phyloP scores from a whole-genome alignment of 1,139 yeast genomes.

The Lodderomyces theae region DNA sequence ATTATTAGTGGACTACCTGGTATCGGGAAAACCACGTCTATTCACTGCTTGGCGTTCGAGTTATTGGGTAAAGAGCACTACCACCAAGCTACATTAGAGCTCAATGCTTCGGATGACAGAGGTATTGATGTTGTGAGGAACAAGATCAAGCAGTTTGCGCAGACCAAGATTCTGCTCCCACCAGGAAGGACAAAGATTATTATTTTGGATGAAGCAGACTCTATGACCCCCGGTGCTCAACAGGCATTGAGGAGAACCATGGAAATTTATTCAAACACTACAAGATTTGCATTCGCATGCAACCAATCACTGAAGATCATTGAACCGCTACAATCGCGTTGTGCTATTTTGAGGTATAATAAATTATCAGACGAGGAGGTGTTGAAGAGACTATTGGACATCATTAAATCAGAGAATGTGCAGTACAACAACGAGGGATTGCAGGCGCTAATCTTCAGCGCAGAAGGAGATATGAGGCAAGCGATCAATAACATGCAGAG shows the following conservation, averaged over 20 bases:
- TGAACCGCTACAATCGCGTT: conserved; percentile 94
- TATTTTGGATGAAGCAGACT: conserved; percentile 92
- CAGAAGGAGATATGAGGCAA: conserved; percentile 99
- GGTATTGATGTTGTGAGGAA: conserved; percentile 50
- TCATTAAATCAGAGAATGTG: conserved; percentile 68
- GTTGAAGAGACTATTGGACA: conserved; percentile 68
- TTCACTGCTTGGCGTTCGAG: conserved; percentile 86
- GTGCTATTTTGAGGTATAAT: conserved; percentile 87
- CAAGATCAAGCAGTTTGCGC: conserved; percentile 54
- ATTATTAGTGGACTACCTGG: conserved; percentile 95
- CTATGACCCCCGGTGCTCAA: conserved; percentile 99
- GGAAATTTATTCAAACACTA: conserved; percentile 92
- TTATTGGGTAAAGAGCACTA: conserved; percentile 67
- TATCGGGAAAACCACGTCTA: conserved; percentile 93
- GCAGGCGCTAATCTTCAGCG: conserved; percentile 91
- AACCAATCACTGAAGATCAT: conserved; percentile 91
- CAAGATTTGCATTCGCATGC: conserved; percentile 97
- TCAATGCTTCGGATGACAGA: conserved; percentile 54
- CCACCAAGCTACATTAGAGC: conserved; percentile 81
- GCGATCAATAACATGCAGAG: conserved; percentile 93
- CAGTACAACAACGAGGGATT: conserved; percentile 86
- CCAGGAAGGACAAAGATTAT: conserved; percentile 75
- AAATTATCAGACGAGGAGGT: conserved; percentile 84
- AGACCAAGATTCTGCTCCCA: conserved; percentile 66
- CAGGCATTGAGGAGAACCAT: conserved; percentile 95